Evolutionary conservation across 2,329 filamentous ascomycete species (phyloP), one percentile per base, ranked within the genome.

Genomic region (Scleromitrula shiraiana): DNA sequence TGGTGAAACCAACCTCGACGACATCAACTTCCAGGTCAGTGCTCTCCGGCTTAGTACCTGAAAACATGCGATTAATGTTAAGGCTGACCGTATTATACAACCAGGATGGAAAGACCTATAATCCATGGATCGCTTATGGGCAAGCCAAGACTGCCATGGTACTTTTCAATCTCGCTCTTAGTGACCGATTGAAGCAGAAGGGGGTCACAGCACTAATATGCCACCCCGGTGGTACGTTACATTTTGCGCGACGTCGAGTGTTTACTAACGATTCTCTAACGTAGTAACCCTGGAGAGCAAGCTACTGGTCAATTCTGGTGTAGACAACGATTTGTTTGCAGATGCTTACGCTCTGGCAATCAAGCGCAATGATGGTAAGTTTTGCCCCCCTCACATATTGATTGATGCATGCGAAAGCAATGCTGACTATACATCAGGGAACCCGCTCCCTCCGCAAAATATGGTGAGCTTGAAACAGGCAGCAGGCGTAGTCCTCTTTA

Each of bases 141-240:
- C 59, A 64, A 47, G 64, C 64, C 50, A 68, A 68, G 52, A 57
- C 64, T 3, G 65, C 65, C 6, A 67, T 67, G 42, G 53, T 68
- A 29, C 57, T 68, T 2, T 67, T 65, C 30, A 56, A 36, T n/a
- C 2, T 44, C 4, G 26, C 40, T 22, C 27, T 41, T 20, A 19
- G 29, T 17, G 15, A 22, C 7, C 14, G 26, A 41, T 22, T 32
- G 27, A 23, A 41, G 19, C 2, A 22, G 14, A 41, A 32, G 7
- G 27, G 19, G 2, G 4, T 32, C 7, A 32, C 40, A 5, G 9
- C 26, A 32, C 7, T 41, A 8, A 41, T 41, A 12, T 41, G 27
- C 14, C 40, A 41, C 20, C 40, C 40, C 3, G 26, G 40, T 15
- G 26, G 26, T 41, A 41, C 26, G 26, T 15, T 8, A 20, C 15